Evolutionary conservation across 2,329 filamentous ascomycete species (phyloP).

Genomic region (Colletotrichum paranaense): DNA sequence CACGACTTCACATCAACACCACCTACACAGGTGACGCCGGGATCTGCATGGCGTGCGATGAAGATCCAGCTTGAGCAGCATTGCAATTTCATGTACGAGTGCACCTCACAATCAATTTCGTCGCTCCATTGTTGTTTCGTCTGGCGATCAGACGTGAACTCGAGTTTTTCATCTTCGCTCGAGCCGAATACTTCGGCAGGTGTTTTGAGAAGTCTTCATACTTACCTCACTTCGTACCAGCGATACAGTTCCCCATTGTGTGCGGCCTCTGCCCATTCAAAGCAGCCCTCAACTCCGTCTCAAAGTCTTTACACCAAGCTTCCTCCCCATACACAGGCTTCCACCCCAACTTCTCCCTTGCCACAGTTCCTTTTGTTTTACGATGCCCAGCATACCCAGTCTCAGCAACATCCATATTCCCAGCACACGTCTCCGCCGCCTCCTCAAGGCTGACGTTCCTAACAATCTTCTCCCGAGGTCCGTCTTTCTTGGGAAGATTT

Average conservation of each 20-base stretch:
- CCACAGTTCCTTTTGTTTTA: conserved; percentile 12
- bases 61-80: not conserved
- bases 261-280: not conserved
- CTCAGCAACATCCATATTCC: conserved; percentile 29
- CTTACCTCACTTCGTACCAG: conserved; percentile 7
- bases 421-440: conserved; percentile 29
- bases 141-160: no score
- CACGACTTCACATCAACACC: not conserved
- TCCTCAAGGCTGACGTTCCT: conserved; percentile 21
- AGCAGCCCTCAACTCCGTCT: conserved; percentile 23
- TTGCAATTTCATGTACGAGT: no score
- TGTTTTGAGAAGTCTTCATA: no score
- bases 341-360: conserved; percentile 7
- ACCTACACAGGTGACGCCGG: not conserved
- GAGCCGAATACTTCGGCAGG: not conserved
- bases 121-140: no score
- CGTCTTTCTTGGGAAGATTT: conserved; percentile 17
- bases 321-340: not conserved
- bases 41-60: not conserved
- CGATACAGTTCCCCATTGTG: conserved; percentile 14
- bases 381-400: conserved; percentile 22
- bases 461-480: conserved; percentile 19
- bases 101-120: no score
- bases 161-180: accelerated
- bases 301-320: conserved; percentile 26